These are phyloP conservation scores for Helichrysum umbraculigerum DNA, from an alignment of 129 eudicot species.

Conservation along the genomic window DNA sequence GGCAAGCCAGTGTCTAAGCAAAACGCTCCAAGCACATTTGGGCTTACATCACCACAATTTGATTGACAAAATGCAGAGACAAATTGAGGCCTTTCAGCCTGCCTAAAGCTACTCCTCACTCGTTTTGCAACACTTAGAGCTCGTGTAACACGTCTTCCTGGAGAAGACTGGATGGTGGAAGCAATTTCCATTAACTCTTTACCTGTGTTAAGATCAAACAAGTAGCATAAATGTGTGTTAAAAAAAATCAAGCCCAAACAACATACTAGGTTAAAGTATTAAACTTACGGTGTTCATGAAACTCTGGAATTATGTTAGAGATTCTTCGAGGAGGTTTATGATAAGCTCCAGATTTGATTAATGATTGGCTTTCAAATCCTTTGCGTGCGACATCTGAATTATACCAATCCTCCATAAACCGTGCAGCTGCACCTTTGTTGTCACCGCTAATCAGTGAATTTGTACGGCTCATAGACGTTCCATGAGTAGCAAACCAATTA, in stretches of 20 bases:
- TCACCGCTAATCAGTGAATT: conserved; percentile 90
- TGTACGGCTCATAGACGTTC: conserved; percentile 99
- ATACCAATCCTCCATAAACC: conserved; percentile 98
- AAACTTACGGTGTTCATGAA: conserved; percentile 60
- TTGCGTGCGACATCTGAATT: conserved; percentile 26
- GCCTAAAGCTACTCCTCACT: conserved; percentile 39
- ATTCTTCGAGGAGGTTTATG: conserved; percentile 62
- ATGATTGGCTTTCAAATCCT: conserved; percentile 34
- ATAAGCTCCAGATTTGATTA: conserved; percentile 30
- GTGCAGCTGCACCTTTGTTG: conserved; percentile 98
- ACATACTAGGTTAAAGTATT: background rate
- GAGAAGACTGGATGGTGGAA: conserved; percentile 35
- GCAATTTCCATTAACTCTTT: conserved; percentile 47
- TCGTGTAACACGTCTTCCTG: conserved; percentile 35
- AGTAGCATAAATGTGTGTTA: background rate
- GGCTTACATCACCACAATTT: conserved; percentile 65
- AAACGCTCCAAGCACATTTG: conserved; percentile 66
- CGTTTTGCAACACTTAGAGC: conserved; percentile 33
- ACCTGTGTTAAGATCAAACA: conserved; percentile 35
- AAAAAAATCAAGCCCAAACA: background rate
- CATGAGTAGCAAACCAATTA: conserved; percentile 99
- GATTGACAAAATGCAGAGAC: conserved; percentile 63
- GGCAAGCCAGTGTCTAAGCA: conserved; percentile 58
- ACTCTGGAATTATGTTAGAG: conserved; percentile 62
- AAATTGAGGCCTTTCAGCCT: conserved; percentile 46